Conservation (phyloP, 2,329 filamentous ascomycete genomes). For the Fusarium stilboides region DNA sequence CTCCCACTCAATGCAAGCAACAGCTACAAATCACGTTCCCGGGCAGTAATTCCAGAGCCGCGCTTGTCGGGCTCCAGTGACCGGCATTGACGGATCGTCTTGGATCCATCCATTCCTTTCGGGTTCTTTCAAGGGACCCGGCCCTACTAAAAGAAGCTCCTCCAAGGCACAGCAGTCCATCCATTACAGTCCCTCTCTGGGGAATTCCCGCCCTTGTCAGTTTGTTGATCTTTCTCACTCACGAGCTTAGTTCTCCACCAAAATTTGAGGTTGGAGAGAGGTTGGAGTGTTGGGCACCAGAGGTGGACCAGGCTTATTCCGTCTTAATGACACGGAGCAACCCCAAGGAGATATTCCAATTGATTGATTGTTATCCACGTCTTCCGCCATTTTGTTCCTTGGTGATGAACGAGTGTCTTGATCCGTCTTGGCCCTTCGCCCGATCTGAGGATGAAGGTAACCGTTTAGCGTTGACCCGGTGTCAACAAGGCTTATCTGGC, state of each 20-base stretch:
- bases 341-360: constrained; percentile 12
- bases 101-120: constrained; percentile 20
- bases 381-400: too few species aligned
- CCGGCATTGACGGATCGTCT: constrained; percentile 42
- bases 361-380: too few species aligned
- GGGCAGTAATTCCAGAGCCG: constrained; percentile 36
- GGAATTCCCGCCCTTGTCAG: constrained; percentile 24
- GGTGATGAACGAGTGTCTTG: too few species aligned
- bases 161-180: constrained; percentile 13
- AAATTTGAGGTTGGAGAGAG: constrained; percentile 35
- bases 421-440: neutral
- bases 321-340: constrained; percentile 14
- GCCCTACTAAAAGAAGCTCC: constrained; percentile 11
- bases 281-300: constrained; percentile 28
- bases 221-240: constrained; percentile 33
- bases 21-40: constrained; percentile 18
- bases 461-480: neutral
- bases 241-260: constrained; percentile 37
- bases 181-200: constrained; percentile 12
- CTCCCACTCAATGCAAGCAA: constrained; percentile 6
- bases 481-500: neutral
- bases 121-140: constrained; percentile 25
- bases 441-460: constrained; percentile 12
- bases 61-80: constrained; percentile 46
- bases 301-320: constrained; percentile 13